Evolutionary conservation across 1,139 yeast genomes (phyloP).

Genomic region (Hemisphaericaspora xylofermentans): DNA sequence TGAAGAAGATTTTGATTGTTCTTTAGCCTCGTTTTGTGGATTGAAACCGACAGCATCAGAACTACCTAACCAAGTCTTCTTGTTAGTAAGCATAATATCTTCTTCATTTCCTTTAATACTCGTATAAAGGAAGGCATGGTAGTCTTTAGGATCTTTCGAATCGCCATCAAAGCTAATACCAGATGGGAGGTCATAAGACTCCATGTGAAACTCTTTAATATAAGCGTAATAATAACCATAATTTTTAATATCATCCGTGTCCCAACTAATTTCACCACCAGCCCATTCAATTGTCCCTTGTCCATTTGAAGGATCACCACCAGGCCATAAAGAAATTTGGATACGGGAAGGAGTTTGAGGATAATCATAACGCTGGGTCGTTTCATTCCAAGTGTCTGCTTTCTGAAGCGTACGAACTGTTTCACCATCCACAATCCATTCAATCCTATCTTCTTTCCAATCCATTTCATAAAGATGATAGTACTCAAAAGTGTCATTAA

Average conservation of each 20-base stretch:
- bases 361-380: slow-evolving; percentile 56
- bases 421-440: slow-evolving; percentile 76
- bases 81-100: slow-evolving; percentile 58
- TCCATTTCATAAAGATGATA: slow-evolving; percentile 80
- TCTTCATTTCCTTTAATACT: slow-evolving; percentile 43
- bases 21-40: slow-evolving; percentile 38
- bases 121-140: slow-evolving; percentile 57
- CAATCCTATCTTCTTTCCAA: slow-evolving; percentile 73
- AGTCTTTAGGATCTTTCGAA: slow-evolving; percentile 37
- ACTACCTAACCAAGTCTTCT: slow-evolving; percentile 58
- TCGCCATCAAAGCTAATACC: slow-evolving; percentile 32
- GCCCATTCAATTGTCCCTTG: slow-evolving; percentile 91
- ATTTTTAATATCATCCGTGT: slow-evolving; percentile 64
- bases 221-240: slow-evolving; percentile 78
- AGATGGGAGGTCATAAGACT: slow-evolving; percentile 70
- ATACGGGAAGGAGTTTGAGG: slow-evolving; percentile 94
- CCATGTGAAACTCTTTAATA: slow-evolving; percentile 57
- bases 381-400: slow-evolving; percentile 66
- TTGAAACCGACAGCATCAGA: slow-evolving; percentile 65
- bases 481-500: slow-evolving; percentile 57
- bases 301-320: slow-evolving; percentile 64
- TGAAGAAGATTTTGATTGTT: slow-evolving; percentile 3
- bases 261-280: slow-evolving; percentile 87
- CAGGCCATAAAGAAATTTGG: slow-evolving; percentile 82
- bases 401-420: slow-evolving; percentile 65